Evolutionary conservation across 305 asterid genomes (phyloP), one percentile per base, ranked within the genome.

Genomic region (Salvia sclarea): DNA sequence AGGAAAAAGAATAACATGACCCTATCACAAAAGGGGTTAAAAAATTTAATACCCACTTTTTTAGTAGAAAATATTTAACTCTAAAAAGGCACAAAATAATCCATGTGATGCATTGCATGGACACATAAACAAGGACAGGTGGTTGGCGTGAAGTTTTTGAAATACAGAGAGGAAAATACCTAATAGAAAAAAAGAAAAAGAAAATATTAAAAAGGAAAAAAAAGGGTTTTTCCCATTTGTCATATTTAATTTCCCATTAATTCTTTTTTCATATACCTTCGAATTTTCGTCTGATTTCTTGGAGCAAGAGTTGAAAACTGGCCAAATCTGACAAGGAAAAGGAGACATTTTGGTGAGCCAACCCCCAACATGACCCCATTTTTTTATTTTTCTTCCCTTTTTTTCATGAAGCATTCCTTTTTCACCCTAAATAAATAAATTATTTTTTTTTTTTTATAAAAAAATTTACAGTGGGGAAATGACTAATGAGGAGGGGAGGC

Each of bases 71-170:
- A 44, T 14, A 50, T 0, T 30, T 58, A 20, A 10, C 14, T 30
- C 48, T 14, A 64, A 45, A 55, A 40, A 41, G 24, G 56, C 21
- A 25, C 16, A 44, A 45, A 44, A 58, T 21, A 17, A 50, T 21
- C 31, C 38, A 49, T 68, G 33, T 73, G 74, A 72, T 67, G 48
- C 61, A 63, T 48, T 55, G 68, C 75, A 52, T 31, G 33, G 43
- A 22, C 45, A 7, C 49, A 61, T 54, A 65, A 78, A 77, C 81
- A 64, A 78, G 71, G 82, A 78, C 88, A 84, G 83, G 79, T 87
- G 84, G 86, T 79, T 81, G 87, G 85, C 84, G 84, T 87, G 88
- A 78, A 67, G 79, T 72, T 76, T 66, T 76, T 75, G 78, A 63
- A 76, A 69, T 47, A 72, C 80, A 61, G 59, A 69, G 58, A 50